These are phyloP conservation scores for Xylaria multiplex DNA, from an alignment of 2,329 filamentous ascomycete species.

Conservation along the genomic window DNA sequence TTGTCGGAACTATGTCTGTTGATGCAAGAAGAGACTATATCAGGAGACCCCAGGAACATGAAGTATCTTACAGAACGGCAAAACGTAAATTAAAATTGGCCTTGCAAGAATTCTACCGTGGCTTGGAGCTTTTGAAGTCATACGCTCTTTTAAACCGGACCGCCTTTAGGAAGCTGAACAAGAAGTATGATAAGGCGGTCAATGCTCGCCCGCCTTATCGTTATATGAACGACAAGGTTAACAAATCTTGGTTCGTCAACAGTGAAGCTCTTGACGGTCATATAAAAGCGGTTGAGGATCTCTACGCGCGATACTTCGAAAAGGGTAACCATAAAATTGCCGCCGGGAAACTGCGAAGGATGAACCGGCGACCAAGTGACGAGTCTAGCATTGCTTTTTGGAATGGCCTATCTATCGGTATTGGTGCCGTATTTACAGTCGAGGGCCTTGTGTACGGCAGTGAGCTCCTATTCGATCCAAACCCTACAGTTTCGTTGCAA, in stretches of 20 bases:
- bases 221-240: constrained; percentile 93
- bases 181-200: constrained; percentile 95
- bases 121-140: constrained; percentile 89
- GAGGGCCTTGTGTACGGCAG: constrained; percentile 72
- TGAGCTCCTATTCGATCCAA: constrained; percentile 61
- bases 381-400: constrained; percentile 68
- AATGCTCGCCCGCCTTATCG: constrained; percentile 79
- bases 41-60: constrained; percentile 61
- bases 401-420: constrained; percentile 74
- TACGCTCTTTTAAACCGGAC: constrained; percentile 91
- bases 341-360: constrained; percentile 82
- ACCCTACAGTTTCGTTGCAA: constrained; percentile 59
- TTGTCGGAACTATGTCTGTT: constrained; percentile 47
- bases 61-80: constrained; percentile 84
- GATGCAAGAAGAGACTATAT: constrained; percentile 61
- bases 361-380: constrained; percentile 67
- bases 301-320: constrained; percentile 96
- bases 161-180: constrained; percentile 96
- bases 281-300: constrained; percentile 83
- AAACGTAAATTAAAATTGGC: constrained; percentile 93
- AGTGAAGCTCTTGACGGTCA: constrained; percentile 85
- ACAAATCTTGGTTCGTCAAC: constrained; percentile 88
- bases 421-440: constrained; percentile 71
- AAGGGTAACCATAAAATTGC: constrained; percentile 92
- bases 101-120: constrained; percentile 91